A percentile compares a stretch with the other conserved stretches of the same genome.
Conservation (phyloP, 1,284 basidiomycete genomes). For the Malassezia yamatoensis region DNA sequence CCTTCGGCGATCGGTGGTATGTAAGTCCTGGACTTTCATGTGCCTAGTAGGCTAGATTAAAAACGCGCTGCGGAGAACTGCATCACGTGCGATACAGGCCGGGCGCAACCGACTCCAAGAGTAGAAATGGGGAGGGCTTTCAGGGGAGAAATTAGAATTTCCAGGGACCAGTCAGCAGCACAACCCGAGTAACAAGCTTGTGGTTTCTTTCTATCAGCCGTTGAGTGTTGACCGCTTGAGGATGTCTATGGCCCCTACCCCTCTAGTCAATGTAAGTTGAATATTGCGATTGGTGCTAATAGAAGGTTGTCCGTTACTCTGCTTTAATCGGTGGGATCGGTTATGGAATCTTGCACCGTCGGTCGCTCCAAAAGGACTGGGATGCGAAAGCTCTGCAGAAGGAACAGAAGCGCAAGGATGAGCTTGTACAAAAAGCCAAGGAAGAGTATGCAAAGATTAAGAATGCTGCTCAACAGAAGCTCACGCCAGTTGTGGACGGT, state of each 20-base stretch:
- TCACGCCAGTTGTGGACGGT: neutral
- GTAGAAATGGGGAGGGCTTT: neutral
- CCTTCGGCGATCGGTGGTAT: neutral
- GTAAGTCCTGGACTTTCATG: neutral
- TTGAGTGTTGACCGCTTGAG: neutral
- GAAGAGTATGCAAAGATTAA: constrained; percentile 66
- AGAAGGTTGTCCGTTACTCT: constrained; percentile 85
- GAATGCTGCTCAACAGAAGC: constrained; percentile 21
- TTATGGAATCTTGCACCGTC: constrained; percentile 85
- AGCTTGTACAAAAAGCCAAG: constrained; percentile 73
- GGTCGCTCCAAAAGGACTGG: constrained; percentile 73
- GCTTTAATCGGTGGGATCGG: constrained; percentile 76
- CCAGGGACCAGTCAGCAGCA: constrained; percentile 4
- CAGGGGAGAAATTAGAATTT: neutral
- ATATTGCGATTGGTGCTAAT: neutral
- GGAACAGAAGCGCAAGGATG: constrained; percentile 37
- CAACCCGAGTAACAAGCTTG: neutral
- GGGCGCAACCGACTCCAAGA: constrained; percentile 9
- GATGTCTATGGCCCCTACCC: constrained; percentile 29
- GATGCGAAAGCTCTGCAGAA: constrained; percentile 64
- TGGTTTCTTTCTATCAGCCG: constrained; percentile 1
- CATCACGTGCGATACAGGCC: constrained; percentile 15
- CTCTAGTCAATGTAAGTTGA: constrained; percentile 40
- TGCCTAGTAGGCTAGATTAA: constrained; percentile 8
- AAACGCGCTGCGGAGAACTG: constrained; percentile 17